Evolutionary conservation across 1,284 basidiomycete species (phyloP).

Genomic region (Singerocomus rubriflavus): DNA sequence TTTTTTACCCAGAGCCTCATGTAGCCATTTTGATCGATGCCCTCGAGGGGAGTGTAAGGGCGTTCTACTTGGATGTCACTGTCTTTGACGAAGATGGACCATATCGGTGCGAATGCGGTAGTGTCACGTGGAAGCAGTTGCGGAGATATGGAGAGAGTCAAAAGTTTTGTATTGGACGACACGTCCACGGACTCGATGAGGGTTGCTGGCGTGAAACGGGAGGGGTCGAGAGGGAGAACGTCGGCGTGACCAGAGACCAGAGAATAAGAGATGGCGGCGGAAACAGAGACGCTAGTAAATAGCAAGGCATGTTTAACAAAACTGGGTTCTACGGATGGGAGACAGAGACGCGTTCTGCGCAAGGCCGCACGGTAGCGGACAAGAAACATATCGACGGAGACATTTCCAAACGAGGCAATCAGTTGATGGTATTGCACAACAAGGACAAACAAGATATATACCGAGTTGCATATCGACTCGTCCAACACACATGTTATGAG

Average conservation of each 20-base stretch:
- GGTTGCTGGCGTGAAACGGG: slow-evolving; percentile 61
- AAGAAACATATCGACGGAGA: slow-evolving; percentile 21
- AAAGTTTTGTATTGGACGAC: slow-evolving; percentile 55
- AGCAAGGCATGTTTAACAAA: slow-evolving; percentile 6
- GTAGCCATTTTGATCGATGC: slow-evolving; percentile 58
- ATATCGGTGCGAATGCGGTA: slow-evolving; percentile 48
- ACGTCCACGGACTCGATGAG: slow-evolving; percentile 52
- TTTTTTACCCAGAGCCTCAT: slow-evolving; percentile 77
- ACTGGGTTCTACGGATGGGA: background rate
- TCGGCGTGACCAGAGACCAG: slow-evolving; percentile 45
- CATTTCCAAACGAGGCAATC: slow-evolving; percentile 15
- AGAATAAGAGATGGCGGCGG: slow-evolving; percentile 48
- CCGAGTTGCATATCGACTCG: too few relatives aligned
- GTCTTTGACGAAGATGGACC: slow-evolving; percentile 80
- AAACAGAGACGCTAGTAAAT: slow-evolving; percentile 34
- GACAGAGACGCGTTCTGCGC: background rate
- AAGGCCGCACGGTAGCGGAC: background rate
- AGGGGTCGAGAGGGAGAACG: slow-evolving; percentile 49
- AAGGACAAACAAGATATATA: slow-evolving; percentile 25
- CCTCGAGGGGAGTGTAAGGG: slow-evolving; percentile 76
- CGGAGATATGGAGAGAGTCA: slow-evolving; percentile 57
- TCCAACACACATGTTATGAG: slow-evolving; percentile 15
- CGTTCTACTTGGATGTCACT: slow-evolving; percentile 87
- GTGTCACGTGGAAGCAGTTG: slow-evolving; percentile 34
- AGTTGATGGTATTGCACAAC: slow-evolving; percentile 18